Percentiles rank a stretch among this genome's conserved stretches.
phyloP scores from a whole-genome alignment of 768 basidiomycete genomes.

The Zangia roseola region DNA sequence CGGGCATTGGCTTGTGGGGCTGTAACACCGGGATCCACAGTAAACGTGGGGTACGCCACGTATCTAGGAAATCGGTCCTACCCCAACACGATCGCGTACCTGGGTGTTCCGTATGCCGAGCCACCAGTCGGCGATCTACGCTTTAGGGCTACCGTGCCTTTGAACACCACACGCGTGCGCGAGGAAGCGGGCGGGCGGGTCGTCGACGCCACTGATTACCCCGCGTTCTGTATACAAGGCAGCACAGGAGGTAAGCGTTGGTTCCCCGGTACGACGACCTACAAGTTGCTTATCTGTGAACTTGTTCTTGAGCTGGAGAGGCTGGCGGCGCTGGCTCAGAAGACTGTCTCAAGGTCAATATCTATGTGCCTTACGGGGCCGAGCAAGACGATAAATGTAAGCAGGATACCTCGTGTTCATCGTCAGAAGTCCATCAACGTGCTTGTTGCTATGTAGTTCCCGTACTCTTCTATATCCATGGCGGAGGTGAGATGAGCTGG shows the following conservation, averaged over 20 bases:
- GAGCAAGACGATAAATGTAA: conserved; percentile 46
- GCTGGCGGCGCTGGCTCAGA: conserved; percentile 64
- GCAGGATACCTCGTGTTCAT: conserved; percentile 12
- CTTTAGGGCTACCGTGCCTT: conserved; percentile 48
- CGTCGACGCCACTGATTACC: conserved; percentile 53
- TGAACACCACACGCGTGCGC: conserved; percentile 47
- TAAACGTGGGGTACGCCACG: conserved; percentile 58
- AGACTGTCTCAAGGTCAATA: conserved; percentile 66
- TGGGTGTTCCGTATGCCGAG: conserved; percentile 48
- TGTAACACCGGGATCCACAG: conserved; percentile 28
- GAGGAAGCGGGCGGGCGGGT: conserved; percentile 35
- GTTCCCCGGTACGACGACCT: not conserved
- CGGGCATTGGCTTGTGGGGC: conserved; percentile 3
- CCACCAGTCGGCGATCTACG: conserved; percentile 41
- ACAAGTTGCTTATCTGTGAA: not conserved
- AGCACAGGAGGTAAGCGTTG: conserved; percentile 43
- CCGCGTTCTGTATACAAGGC: conserved; percentile 61
- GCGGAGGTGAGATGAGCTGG: conserved; percentile 27
- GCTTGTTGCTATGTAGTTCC: conserved; percentile 26
- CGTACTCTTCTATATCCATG: conserved; percentile 42
- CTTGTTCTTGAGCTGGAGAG: conserved; percentile 41
- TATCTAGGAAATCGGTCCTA: conserved; percentile 54
- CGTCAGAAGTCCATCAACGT: not conserved
- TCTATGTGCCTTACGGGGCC: conserved; percentile 54
- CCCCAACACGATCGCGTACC: conserved; percentile 54